Evolutionary conservation across 2,329 filamentous ascomycete species (phyloP).

Genomic region (Penicillium sp.): DNA sequence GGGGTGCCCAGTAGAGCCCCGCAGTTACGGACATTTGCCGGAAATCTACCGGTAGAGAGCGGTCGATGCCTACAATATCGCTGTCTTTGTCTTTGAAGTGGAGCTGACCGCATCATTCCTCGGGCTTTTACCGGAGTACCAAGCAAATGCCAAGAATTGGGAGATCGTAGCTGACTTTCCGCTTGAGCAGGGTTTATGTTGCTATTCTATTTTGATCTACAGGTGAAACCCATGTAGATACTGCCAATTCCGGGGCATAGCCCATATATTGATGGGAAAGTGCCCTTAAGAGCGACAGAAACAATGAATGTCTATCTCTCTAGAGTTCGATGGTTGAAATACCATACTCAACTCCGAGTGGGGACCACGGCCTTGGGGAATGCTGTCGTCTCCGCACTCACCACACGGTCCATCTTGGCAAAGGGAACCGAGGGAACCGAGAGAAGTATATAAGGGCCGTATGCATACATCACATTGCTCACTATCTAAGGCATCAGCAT

Average conservation of each 20-base stretch:
- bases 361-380: neutral
- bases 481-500: conserved; percentile 6
- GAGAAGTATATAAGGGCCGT: conserved; percentile 1
- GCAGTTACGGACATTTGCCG: neutral
- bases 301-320: neutral
- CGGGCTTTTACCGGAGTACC: conserved; percentile 12
- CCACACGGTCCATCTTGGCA: conserved; percentile 5
- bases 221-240: neutral
- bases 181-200: neutral
- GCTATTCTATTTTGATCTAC: neutral
- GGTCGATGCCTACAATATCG: too few relatives aligned
- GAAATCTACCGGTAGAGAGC: neutral
- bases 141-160: neutral
- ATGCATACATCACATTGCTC: neutral
- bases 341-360: neutral
- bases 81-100: neutral
- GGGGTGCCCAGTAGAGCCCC: neutral
- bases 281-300: neutral
- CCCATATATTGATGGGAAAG: neutral
- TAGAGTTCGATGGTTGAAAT: neutral
- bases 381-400: conserved; percentile 3
- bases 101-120: neutral
- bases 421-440: neutral
- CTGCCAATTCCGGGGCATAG: neutral
- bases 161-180: neutral